Evolutionary conservation across 2,329 filamentous ascomycete genomes (phyloP), one percentile per base, ranked within the genome.

Genomic region (Venturia nashicola): DNA sequence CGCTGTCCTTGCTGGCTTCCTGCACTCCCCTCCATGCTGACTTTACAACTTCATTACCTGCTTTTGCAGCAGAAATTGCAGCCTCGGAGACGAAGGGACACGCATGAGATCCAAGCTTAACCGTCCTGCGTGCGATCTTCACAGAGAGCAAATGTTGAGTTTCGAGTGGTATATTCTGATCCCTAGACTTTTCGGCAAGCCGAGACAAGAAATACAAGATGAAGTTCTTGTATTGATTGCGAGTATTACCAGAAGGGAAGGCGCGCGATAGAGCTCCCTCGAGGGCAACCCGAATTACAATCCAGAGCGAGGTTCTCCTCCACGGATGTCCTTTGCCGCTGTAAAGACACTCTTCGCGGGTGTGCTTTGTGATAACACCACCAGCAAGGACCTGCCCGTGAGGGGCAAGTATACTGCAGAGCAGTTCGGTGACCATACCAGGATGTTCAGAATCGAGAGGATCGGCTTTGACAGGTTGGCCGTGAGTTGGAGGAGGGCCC

Each of bases 51-150:
- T 11, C 5, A n/a, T 34, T 18, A 2, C 9, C 4, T 1, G 8
- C 23, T 11, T 34, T 40, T 9, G 54, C n/a, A 16, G 32, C 36
- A n/a, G 54, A 18, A 20, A 34, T n/a, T 16, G 16, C 54, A 27
- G 32, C 36, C 18, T 5, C 27, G 16, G 16, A 20, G 27, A 18
- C 32, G 84, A 67, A 86, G 83, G 0, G 80, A 80, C 0, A 70
- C 18, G 27, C 59, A 18, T 27, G n/a, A 6, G 44, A n/a, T 4
- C 40, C 18, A 18, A 42, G 36, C 23, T 61, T 61, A 11, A 34
- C 42, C 5, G 44, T 7, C 12, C 59, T 36, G n/a, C 59, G 27
- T 14, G 59, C 36, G 6, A 61, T 18, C 40, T 61, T 61, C 20
- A 42, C 40, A 32, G 40, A 39, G 11, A 61, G 9, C 5, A 61